phyloP scores from a whole-genome alignment of 2,329 filamentous ascomycete genomes.

The Dichotomopilus funicola region DNA sequence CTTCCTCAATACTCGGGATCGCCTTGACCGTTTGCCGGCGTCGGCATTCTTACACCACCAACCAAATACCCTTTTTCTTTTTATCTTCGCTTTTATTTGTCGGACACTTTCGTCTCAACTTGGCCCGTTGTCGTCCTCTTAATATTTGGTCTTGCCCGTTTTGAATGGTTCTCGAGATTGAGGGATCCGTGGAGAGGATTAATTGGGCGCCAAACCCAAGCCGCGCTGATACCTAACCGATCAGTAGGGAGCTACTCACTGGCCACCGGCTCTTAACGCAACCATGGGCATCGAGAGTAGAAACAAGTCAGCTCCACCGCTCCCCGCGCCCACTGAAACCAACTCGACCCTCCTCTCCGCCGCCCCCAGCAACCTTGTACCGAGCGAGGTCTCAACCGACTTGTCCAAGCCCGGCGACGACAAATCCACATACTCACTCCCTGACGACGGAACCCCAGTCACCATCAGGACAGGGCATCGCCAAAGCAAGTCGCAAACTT shows the following conservation, averaged over 20 bases:
- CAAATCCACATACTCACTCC: constrained; percentile 71
- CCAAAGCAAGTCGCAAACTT: constrained; percentile 69
- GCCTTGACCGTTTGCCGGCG: no score
- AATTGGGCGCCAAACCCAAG: constrained; percentile 20
- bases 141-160: no score
- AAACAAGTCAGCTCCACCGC: constrained; percentile 47
- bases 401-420: constrained; percentile 61
- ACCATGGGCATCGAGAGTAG: constrained; percentile 52
- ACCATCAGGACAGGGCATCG: constrained; percentile 74
- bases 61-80: no score
- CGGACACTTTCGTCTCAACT: no score
- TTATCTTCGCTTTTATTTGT: not conserved
- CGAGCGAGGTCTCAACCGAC: constrained; percentile 61
- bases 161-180: not conserved
- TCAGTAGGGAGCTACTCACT: not conserved
- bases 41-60: no score
- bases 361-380: constrained; percentile 48
- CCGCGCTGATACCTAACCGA: constrained; percentile 18
- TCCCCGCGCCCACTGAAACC: constrained; percentile 75
- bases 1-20: no score
- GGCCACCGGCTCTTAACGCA: constrained; percentile 20
- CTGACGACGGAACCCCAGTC: constrained; percentile 82
- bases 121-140: no score
- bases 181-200: constrained; percentile 14
- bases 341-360: constrained; percentile 45